Base-by-base conservation (phyloP, 306 rosid species). In the Acacia melanoxylon region DNA sequence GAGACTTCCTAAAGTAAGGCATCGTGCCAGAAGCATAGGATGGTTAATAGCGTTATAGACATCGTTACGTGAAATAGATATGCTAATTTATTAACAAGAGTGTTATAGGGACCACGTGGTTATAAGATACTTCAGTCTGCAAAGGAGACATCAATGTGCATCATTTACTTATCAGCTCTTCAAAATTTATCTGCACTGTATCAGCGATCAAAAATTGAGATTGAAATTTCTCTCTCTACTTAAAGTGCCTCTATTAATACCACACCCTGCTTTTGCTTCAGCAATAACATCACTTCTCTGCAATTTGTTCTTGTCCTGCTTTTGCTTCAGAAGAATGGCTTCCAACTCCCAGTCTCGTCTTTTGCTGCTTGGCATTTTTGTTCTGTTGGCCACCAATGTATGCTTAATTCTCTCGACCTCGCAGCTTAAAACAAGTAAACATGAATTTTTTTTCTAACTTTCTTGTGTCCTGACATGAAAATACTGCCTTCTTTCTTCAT, bases 251-350 rank as follows among this genome's bases (percentile, higher is more conserved):
- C 41, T 72, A 72, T 72, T 72, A 46, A 72, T 44, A 72, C 15
- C 76, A 9, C 15, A 15, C 41, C 29, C 76, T 46, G 75, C 29
- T 68, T 3, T 12, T 9, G 72, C 27, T 68, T 68, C 16, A 20
- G 15, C 72, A 9, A 20, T 29, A 25, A 19, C 72, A 8, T 19
- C 10, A 35, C 10, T 27, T 14, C 4, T 25, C 58, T 11, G n/a
- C 45, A 11, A 37, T 14, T 17, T 11, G n/a, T 44, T 41, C 51
- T 37, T 68, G 24, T 35, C 48, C 74, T 41, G 52, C 16, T 41
- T 14, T n/a, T 42, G 75, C 75, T 44, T 24, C 75, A 68, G 51
- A 31, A 33, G 71, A 15, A 66, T 69, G 76, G 76, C 76, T 46
- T 72, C 22, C 76, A 46, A 46, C 51, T 24, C 76, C 76, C 46